phyloP scores from a whole-genome alignment of 2,329 filamentous ascomycete genomes.

The Ophiostoma sp. region DNA sequence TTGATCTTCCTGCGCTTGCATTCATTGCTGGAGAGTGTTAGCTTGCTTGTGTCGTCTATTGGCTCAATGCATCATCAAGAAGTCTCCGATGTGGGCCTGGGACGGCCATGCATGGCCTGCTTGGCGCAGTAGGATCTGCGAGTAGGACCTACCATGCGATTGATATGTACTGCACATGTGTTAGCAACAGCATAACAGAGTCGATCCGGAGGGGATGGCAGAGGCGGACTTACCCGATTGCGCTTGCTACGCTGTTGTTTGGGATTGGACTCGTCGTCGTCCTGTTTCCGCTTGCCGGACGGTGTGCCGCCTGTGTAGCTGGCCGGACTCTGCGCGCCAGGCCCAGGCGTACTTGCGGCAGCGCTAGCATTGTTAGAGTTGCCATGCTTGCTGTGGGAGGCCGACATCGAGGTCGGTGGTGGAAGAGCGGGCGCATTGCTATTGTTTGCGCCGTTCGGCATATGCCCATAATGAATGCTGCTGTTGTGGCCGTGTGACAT shows the following conservation, averaged over 20 bases:
- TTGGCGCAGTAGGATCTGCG: too few relatives aligned
- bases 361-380: background rate
- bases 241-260: conserved; percentile 56
- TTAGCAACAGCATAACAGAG: background rate
- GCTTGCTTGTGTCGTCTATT: background rate
- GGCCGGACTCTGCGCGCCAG: background rate
- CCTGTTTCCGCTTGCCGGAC: conserved; percentile 34
- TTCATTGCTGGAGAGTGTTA: conserved; percentile 43
- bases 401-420: background rate
- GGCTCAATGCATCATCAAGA: background rate
- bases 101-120: too few relatives aligned
- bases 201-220: background rate
- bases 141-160: conserved; percentile 49
- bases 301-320: conserved; percentile 5
- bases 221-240: conserved; percentile 45
- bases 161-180: conserved; percentile 47
- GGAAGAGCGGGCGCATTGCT: background rate
- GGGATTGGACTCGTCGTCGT: conserved; percentile 38
- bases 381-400: background rate
- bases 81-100: too few relatives aligned
- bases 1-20: conserved; percentile 41
- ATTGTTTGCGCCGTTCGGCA: background rate
- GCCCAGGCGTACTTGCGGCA: background rate
- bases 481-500: background rate
- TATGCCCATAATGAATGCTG: background rate